These are phyloP conservation scores for Trypanosoma theileri DNA, from an alignment of 208 protist species.

Conservation along the genomic window DNA sequence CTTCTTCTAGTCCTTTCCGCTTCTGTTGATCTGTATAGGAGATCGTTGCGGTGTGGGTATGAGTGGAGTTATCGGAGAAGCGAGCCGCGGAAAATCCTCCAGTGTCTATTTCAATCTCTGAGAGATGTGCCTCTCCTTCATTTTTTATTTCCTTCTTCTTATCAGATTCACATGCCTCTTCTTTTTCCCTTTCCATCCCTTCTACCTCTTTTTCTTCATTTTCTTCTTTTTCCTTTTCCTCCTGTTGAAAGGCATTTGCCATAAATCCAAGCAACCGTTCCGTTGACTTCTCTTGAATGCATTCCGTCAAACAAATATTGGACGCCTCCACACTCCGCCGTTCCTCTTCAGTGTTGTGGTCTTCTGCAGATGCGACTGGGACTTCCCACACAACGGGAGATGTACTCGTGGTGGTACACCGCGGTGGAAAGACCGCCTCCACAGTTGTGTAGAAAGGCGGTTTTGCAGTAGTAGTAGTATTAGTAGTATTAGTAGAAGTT, in stretches of 20 bases:
- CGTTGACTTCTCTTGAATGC: too few species aligned
- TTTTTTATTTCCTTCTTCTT: not conserved
- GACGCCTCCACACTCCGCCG: too few species aligned
- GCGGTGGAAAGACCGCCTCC: slow-evolving; percentile 23
- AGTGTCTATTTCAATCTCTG: slow-evolving; percentile 41
- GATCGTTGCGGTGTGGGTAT: too few species aligned
- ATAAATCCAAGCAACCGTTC: too few species aligned
- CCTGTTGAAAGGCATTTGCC: not conserved
- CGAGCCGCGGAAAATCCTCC: too few species aligned
- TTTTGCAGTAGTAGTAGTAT: not conserved
- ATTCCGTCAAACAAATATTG: too few species aligned
- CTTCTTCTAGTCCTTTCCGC: not conserved
- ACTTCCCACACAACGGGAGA: slow-evolving; percentile 8
- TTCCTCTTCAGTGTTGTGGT: too few species aligned
- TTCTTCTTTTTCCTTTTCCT: not conserved
- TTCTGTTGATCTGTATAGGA: too few species aligned
- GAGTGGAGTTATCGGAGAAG: too few species aligned
- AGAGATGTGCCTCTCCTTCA: not conserved
- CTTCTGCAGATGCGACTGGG: not conserved
- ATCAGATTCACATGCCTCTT: not conserved
- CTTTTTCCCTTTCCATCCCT: not conserved
- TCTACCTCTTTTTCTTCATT: not conserved
- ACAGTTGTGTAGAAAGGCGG: slow-evolving; percentile 26
- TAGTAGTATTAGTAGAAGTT: not conserved
- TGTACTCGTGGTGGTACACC: not conserved